Evolutionary conservation across 1,284 basidiomycete species (phyloP), one percentile per base, ranked within the genome.

Genomic region (Amylostereum chailletii): DNA sequence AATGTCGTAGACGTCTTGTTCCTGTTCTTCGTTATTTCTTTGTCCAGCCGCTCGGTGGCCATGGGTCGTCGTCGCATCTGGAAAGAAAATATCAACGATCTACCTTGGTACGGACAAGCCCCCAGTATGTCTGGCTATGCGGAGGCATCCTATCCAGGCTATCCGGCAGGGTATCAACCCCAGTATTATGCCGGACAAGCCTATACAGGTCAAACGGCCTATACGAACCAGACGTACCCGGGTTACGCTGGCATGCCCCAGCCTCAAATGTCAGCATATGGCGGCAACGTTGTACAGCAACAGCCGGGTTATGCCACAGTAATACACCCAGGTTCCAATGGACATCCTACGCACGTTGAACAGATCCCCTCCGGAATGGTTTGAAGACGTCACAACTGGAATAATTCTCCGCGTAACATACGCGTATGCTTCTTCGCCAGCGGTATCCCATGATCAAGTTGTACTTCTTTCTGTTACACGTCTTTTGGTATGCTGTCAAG

Each of bases 41-140:
- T 54, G 33, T 45, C 53, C 34, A 42, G 31, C 40, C 45, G 47
- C n/a, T 50, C 52, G 9, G 6, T 53, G 36, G 48, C 48, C 27
- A 47, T 50, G 52, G 48, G 46, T 5, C 45, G 52, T 11, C 40
- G 19, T 6, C 31, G 33, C 32, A 54, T 50, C 52, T 54, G 53
- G 53, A 34, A 42, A n/a, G 53, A 53, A n/a, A 42, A 54, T 42
- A 39, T 50, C 36, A 47, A 39, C 10, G 48, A 54, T 26, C 30
- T 54, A 10, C 53, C 53, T 5, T 54, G 53, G 53, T 54, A 54
- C 26, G 52, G 48, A 26, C 52, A 54, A 45, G 44, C 30, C 11
- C 53, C 53, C 10, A 47, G 52, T 33, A 53, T 34, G 33, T 52
- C 53, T 31, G 53, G 53, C 5, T 34, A 9, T 3, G 51, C 34